Evolutionary conservation across 805 yeast genomes (phyloP).

Genomic region (Candida sphagnicola): DNA sequence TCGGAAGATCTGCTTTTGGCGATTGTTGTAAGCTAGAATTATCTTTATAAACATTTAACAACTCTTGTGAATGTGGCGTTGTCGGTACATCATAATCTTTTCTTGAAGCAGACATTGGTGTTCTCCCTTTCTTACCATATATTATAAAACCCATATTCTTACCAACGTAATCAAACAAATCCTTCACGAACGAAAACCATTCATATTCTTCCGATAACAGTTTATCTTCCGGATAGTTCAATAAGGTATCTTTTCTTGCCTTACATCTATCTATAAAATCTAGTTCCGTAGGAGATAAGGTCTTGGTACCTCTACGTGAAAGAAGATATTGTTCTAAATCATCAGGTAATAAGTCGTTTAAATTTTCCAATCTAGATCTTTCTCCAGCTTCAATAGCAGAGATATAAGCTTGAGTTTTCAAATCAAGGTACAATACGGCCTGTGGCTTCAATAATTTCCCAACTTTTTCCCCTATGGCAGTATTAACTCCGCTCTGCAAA

Average conservation of each 20-base stretch:
- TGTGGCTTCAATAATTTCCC: constrained; percentile 75
- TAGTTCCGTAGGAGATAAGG: constrained; percentile 67
- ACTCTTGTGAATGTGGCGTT: constrained; percentile 17
- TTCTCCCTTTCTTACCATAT: constrained; percentile 56
- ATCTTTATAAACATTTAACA: constrained; percentile 9
- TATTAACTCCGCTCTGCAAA: constrained; percentile 30
- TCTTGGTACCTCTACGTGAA: constrained; percentile 28
- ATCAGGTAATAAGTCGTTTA: constrained; percentile 73
- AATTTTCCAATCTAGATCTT: constrained; percentile 58
- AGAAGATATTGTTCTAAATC: constrained; percentile 48
- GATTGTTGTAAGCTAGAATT: constrained; percentile 5
- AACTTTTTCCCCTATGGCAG: constrained; percentile 35
- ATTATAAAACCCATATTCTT: constrained; percentile 69
- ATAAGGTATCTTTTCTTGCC: constrained; percentile 61
- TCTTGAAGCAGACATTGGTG: constrained; percentile 6
- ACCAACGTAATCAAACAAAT: constrained; percentile 70
- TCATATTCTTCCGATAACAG: constrained; percentile 69
- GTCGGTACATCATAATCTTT: constrained; percentile 6
- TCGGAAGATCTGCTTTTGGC: neutral
- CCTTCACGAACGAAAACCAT: constrained; percentile 81
- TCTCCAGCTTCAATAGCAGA: constrained; percentile 72
- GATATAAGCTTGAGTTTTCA: constrained; percentile 93
- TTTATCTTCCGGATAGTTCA: constrained; percentile 45
- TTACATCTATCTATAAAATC: constrained; percentile 77
- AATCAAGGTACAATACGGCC: constrained; percentile 73